Evolutionary conservation across 208 protist species (phyloP).

Genomic region (Angomonas ambiguus): DNA sequence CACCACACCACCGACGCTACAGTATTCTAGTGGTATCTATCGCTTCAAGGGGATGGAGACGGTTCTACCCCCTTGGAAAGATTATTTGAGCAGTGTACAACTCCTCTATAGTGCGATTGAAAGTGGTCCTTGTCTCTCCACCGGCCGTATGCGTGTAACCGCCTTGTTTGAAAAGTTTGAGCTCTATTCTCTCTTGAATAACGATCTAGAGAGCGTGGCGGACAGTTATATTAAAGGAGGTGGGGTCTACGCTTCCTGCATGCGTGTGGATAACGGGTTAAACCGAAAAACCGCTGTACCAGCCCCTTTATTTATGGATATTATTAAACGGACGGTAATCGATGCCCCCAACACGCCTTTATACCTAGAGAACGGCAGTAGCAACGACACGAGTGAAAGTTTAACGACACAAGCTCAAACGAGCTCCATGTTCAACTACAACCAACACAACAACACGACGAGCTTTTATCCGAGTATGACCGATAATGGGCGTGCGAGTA

Average conservation of each 20-base stretch:
- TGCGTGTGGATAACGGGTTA: conserved; percentile 72
- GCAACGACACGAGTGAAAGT: too few species aligned
- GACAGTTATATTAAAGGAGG: conserved; percentile 45
- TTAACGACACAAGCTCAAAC: too few species aligned
- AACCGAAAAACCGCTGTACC: conserved; percentile 52
- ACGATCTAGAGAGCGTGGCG: conserved; percentile 46
- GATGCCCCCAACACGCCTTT: conserved; percentile 64
- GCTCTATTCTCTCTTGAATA: conserved; percentile 79
- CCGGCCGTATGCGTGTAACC: conserved; percentile 64
- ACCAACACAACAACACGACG: not conserved
- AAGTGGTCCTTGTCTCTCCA: conserved; percentile 82
- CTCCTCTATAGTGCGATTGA: conserved; percentile 71
- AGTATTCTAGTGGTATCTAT: conserved; percentile 46
- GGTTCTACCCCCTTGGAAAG: conserved; percentile 60
- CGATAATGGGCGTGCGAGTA: not conserved
- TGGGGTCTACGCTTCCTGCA: conserved; percentile 62
- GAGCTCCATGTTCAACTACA: too few species aligned
- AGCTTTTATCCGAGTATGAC: not conserved
- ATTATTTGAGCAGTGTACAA: conserved; percentile 64
- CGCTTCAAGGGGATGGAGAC: conserved; percentile 58
- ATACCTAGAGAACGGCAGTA: conserved; percentile 25
- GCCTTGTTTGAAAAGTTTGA: conserved; percentile 77
- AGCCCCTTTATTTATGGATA: conserved; percentile 68
- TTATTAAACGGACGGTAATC: conserved; percentile 52
- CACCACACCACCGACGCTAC: conserved; percentile 23